Conservation (phyloP, 495 filamentous ascomycete genomes). For the Podospora anserina region DNA sequence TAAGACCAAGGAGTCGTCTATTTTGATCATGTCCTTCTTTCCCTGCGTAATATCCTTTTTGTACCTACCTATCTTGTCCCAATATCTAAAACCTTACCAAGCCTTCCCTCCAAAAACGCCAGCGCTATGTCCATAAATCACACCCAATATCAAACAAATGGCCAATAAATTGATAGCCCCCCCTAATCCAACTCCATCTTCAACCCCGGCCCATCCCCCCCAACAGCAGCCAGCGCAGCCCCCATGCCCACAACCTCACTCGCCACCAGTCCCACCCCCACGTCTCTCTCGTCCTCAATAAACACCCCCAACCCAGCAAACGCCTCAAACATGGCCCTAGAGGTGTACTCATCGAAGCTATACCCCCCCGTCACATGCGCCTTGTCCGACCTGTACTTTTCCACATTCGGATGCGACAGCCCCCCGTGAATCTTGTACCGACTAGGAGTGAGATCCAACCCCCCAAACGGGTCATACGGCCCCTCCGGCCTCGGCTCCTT, state of each 20-base stretch:
- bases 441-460: constrained; percentile 61
- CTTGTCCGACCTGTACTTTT: constrained; percentile 26
- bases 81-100: not conserved
- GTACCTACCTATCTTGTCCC: not conserved
- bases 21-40: not conserved
- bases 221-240: constrained; percentile 37
- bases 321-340: constrained; percentile 76
- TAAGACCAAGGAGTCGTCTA: not conserved
- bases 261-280: constrained; percentile 28
- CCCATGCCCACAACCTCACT: constrained; percentile 34
- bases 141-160: not conserved
- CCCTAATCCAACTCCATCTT: constrained; percentile 45
- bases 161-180: not conserved
- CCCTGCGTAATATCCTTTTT: not conserved
- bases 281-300: constrained; percentile 72
- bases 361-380: constrained; percentile 75
- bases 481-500: constrained; percentile 41
- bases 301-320: constrained; percentile 81
- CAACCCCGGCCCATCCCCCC: constrained; percentile 14
- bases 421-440: constrained; percentile 61
- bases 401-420: constrained; percentile 61
- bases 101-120: constrained; percentile 16
- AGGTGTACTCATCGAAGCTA: constrained; percentile 73
- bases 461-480: constrained; percentile 87
- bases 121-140: constrained; percentile 24